Evolutionary conservation across 192 early-diverging fungal genomes (phyloP), one percentile per base, ranked within the genome.

Genomic region (Pilaira anomala): DNA sequence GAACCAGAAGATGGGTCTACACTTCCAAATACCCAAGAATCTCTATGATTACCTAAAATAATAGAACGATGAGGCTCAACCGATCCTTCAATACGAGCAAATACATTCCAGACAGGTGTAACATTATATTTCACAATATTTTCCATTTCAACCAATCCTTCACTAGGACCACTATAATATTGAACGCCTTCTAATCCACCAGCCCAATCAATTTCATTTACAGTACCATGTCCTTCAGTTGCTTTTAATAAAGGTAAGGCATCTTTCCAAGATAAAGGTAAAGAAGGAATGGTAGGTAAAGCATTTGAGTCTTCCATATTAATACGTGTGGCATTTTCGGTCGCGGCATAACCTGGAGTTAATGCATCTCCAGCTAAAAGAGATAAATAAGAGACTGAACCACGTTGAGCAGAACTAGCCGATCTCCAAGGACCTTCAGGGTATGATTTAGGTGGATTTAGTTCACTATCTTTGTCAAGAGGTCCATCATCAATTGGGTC

Each of bases 11-110:
- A 80, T 29, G 86, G 83, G 30, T 87, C 86, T 13, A 80, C 76
- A 22, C 83, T 83, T 16, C 86, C 86, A 14, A 71, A 78, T 18
- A 84, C 79, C 86, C 86, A 87, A n/a, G 85, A 76, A 67, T 88
- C 86, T 50, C 85, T 74, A 56, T 88, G 86, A 67, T 84, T 87
- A 22, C 63, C 71, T 26, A 73, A 46, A 44, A 88, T 73, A 29
- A 87, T 74, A 0, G 78, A 74, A 14, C 75, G 74, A 48, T 84
- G 80, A 8, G 85, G 77, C 26, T 85, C 80, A 26, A 71, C 71
- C 41, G 70, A 69, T 29, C 86, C 86, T 33, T 75, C 52, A 64
- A 88, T 87, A 11, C 69, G 71, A 12, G 69, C 83, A 30, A 87
- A 80, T 21, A 87, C 85, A 53, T 88, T 84, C 76, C 82, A 86